These are phyloP conservation scores for Baudoinia panamericana DNA, from an alignment of 495 filamentous ascomycete species.

Conservation along the genomic window DNA sequence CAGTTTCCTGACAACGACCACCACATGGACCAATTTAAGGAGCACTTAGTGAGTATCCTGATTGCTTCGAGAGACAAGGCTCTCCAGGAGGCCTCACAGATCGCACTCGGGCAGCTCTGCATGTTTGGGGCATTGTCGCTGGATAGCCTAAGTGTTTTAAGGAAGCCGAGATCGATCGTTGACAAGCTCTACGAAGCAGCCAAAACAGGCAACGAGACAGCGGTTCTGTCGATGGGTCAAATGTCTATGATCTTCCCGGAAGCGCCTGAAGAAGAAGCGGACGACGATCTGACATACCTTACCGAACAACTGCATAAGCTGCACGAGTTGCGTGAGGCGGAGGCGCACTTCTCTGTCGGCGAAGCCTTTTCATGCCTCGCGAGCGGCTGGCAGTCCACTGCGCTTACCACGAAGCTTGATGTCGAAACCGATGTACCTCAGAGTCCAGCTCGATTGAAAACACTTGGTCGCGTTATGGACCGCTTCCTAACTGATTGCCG, in stretches of 20 bases:
- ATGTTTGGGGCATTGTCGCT: slow-evolving; percentile 47
- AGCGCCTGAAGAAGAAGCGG: slow-evolving; percentile 22
- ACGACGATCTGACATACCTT: slow-evolving; percentile 33
- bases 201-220: slow-evolving; percentile 67
- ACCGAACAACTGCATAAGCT: slow-evolving; percentile 53
- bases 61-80: slow-evolving; percentile 40
- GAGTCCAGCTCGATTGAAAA: slow-evolving; percentile 29
- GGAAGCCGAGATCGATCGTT: slow-evolving; percentile 35
- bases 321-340: slow-evolving; percentile 69
- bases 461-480: slow-evolving; percentile 45
- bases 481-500: slow-evolving; percentile 61
- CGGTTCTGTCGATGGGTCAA: slow-evolving; percentile 63
- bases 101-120: slow-evolving; percentile 62
- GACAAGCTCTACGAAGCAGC: slow-evolving; percentile 50
- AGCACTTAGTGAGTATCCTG: slow-evolving; percentile 36
- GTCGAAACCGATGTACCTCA: slow-evolving; percentile 36
- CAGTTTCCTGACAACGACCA: slow-evolving; percentile 24
- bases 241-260: slow-evolving; percentile 43
- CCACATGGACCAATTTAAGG: slow-evolving; percentile 30
- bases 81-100: slow-evolving; percentile 46
- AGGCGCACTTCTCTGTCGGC: slow-evolving; percentile 77
- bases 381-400: slow-evolving; percentile 63
- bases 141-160: slow-evolving; percentile 28
- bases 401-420: slow-evolving; percentile 46
- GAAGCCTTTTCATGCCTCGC: slow-evolving; percentile 68